Percentiles rank a stretch among this genome's conserved stretches.
Evolutionary conservation across 2,329 filamentous ascomycete species (phyloP).

Genomic region (Elsinoe arachidis): DNA sequence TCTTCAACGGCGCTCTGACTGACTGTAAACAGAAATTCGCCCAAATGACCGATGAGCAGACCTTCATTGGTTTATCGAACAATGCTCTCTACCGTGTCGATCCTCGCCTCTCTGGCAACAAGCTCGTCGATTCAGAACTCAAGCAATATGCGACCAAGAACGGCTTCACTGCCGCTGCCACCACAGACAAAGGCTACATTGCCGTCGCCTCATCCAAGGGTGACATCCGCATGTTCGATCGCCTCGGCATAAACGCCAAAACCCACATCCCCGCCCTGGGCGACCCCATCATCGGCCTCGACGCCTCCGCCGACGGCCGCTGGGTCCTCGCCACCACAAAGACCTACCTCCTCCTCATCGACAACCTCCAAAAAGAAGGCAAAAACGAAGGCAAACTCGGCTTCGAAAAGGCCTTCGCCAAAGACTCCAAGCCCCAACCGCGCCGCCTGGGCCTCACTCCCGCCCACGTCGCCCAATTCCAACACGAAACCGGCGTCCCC

Average conservation of each 20-base stretch:
- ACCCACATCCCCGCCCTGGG: slow-evolving; percentile 92
- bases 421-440: slow-evolving; percentile 87
- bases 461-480: slow-evolving; percentile 91
- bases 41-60: slow-evolving; percentile 91
- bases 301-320: slow-evolving; percentile 88
- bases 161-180: slow-evolving; percentile 88
- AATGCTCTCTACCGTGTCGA: slow-evolving; percentile 93
- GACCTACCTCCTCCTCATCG: slow-evolving; percentile 90
- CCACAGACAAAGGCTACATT: slow-evolving; percentile 93
- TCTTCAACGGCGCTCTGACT: background rate
- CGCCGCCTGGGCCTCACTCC: slow-evolving; percentile 82
- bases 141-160: slow-evolving; percentile 98
- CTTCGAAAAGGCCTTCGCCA: slow-evolving; percentile 86
- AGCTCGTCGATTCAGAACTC: slow-evolving; percentile 83
- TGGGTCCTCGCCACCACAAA: slow-evolving; percentile 93
- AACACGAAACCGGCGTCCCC: slow-evolving; percentile 83
- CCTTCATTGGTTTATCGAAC: slow-evolving; percentile 84
- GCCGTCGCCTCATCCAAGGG: slow-evolving; percentile 97
- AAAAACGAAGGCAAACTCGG: slow-evolving; percentile 98
- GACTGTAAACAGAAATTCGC: slow-evolving; percentile 63
- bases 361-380: slow-evolving; percentile 79
- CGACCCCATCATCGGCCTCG: slow-evolving; percentile 87
- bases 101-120: slow-evolving; percentile 79
- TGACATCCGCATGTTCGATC: slow-evolving; percentile 92
- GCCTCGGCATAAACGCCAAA: slow-evolving; percentile 93